Evolutionary conservation across 768 basidiomycete species (phyloP).

Genomic region (Omphalotus guepiniiformis): DNA sequence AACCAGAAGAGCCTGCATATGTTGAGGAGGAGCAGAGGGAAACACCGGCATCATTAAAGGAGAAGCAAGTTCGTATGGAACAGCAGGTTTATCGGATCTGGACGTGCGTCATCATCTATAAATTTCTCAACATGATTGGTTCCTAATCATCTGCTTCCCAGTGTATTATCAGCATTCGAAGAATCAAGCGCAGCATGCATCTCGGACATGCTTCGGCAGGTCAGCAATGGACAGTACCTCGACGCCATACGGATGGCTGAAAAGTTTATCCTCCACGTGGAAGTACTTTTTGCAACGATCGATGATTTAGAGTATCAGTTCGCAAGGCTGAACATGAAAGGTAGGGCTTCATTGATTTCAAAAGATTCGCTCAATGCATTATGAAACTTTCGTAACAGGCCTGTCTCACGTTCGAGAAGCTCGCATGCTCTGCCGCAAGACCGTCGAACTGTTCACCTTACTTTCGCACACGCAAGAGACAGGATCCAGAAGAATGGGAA

Average conservation of each 20-base stretch:
- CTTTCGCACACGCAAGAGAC: slow-evolving; percentile 95
- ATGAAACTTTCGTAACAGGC: slow-evolving; percentile 41
- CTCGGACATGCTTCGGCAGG: slow-evolving; percentile 96
- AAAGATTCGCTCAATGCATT: too few species aligned
- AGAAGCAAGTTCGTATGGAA: slow-evolving; percentile 93
- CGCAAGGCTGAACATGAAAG: slow-evolving; percentile 73
- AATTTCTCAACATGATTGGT: not conserved
- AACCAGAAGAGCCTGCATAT: slow-evolving; percentile 47
- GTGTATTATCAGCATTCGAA: slow-evolving; percentile 95
- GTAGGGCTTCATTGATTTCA: slow-evolving; percentile 37
- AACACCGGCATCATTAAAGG: slow-evolving; percentile 73
- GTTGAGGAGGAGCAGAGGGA: slow-evolving; percentile 78
- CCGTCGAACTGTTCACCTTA: slow-evolving; percentile 95
- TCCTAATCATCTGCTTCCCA: slow-evolving; percentile 22
- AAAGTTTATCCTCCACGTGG: slow-evolving; percentile 97
- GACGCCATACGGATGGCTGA: slow-evolving; percentile 99
- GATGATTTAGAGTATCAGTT: slow-evolving; percentile 95
- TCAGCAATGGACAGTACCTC: slow-evolving; percentile 93
- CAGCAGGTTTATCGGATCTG: slow-evolving; percentile 98
- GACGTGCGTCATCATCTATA: slow-evolving; percentile 66
- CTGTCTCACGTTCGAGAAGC: slow-evolving; percentile 99
- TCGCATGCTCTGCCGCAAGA: slow-evolving; percentile 97
- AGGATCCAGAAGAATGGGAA: slow-evolving; percentile 84
- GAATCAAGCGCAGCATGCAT: slow-evolving; percentile 99
- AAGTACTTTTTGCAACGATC: slow-evolving; percentile 94